Conservation (phyloP, 805 yeast genomes). For the Cyberlindnera samutprakarnensis region DNA sequence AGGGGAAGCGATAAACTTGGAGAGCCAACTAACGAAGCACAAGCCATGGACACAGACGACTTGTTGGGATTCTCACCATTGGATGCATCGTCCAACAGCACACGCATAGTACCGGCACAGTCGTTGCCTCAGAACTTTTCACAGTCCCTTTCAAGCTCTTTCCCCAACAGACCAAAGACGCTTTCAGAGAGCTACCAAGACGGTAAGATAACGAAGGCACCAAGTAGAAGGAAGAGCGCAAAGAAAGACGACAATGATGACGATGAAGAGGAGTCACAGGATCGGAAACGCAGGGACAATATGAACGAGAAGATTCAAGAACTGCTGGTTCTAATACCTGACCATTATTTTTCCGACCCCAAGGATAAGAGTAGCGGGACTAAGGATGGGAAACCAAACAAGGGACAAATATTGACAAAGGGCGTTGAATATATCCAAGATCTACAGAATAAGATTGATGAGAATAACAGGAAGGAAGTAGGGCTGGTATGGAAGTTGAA, state of each 20-base stretch:
- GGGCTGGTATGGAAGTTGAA: conserved; percentile 58
- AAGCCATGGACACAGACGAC: conserved; percentile 15
- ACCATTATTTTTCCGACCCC: conserved; percentile 35
- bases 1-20: no score
- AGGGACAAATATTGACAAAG: conserved; percentile 72
- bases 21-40: no score
- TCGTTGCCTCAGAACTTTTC: conserved; percentile 2
- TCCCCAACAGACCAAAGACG: conserved; percentile 19
- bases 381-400: conserved; percentile 78
- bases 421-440: conserved; percentile 65
- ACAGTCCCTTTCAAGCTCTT: conserved; percentile 12
- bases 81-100: conserved; percentile 10
- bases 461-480: conserved; percentile 70
- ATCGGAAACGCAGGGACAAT: conserved; percentile 45
- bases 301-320: conserved; percentile 54
- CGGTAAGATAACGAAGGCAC: conserved; percentile 15
- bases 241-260: conserved; percentile 12
- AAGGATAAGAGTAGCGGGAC: conserved; percentile 52
- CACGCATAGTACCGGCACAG: conserved; percentile 2
- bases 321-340: conserved; percentile 36
- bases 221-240: conserved; percentile 15
- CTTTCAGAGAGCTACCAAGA: conserved; percentile 17
- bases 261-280: conserved; percentile 27
- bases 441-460: conserved; percentile 68
- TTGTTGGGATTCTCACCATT: conserved; percentile 15